These are phyloP conservation scores for Aegilops tauschii DNA, from an alignment of 176 grass and related monocot genomes.

Conservation along the genomic window DNA sequence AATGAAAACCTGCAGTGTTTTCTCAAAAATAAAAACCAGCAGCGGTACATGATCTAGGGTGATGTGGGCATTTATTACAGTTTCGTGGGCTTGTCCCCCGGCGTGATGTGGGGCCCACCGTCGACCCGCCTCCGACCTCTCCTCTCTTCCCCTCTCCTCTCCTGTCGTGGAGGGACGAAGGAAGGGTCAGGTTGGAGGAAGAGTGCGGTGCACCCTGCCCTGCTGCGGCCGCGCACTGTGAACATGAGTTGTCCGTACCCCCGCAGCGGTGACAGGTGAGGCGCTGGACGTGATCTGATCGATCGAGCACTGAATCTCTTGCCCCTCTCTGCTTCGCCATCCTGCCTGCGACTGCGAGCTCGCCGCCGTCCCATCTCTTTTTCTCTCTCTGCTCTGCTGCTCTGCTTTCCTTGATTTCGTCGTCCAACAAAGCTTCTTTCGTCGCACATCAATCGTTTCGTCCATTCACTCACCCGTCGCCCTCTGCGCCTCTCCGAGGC, in stretches of 20 bases:
- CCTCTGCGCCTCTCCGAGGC: too few relatives aligned
- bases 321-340: not conserved
- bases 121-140: not conserved
- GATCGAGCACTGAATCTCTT: not conserved
- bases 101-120: not conserved
- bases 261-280: not conserved
- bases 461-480: not conserved
- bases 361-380: not conserved
- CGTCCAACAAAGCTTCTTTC: not conserved
- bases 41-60: not conserved
- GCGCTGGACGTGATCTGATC: constrained; percentile 19
- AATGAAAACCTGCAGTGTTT: too few relatives aligned
- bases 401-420: constrained; percentile 13
- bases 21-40: too few relatives aligned
- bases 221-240: not conserved
- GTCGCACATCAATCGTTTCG: not conserved
- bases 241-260: constrained; percentile 19
- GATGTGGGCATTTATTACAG: constrained; percentile 20
- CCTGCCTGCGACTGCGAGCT: too few relatives aligned
- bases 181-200: not conserved
- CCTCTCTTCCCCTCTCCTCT: not conserved
- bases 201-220: not conserved
- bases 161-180: too few relatives aligned
- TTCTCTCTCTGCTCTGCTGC: too few relatives aligned
- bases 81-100: constrained; percentile 24